Evolutionary conservation across 495 filamentous ascomycete genomes (phyloP).

Genomic region (Pyrenopolyporus hunteri): DNA sequence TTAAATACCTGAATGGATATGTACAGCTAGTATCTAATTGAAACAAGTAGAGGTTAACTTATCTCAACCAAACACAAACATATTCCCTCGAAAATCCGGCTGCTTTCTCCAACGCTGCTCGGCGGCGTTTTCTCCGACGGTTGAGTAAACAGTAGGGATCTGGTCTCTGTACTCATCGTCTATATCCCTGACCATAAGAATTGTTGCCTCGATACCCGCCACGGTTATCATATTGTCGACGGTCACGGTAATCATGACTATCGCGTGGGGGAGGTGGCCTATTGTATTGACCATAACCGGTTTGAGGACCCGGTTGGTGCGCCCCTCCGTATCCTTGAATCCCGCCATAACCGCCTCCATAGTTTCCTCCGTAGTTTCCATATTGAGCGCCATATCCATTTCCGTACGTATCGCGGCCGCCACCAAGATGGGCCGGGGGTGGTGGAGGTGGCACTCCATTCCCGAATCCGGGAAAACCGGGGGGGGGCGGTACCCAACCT

Average conservation of each 20-base stretch:
- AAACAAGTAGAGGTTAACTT: no score
- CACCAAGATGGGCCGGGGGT: slow-evolving; percentile 43
- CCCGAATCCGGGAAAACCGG: slow-evolving; percentile 52
- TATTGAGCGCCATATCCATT: slow-evolving; percentile 36
- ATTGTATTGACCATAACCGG: slow-evolving; percentile 31
- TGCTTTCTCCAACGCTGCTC: no score
- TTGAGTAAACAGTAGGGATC: background rate
- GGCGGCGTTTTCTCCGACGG: no score
- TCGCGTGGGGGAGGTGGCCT: slow-evolving; percentile 23
- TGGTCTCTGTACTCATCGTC: background rate
- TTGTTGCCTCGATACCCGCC: slow-evolving; percentile 32
- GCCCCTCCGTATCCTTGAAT: slow-evolving; percentile 26
- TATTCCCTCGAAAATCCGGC: no score
- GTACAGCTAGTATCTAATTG: background rate
- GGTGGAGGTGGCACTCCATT: slow-evolving; percentile 53
- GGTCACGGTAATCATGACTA: slow-evolving; percentile 25
- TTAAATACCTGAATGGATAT: background rate
- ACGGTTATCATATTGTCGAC: slow-evolving; percentile 34
- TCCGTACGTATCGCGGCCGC: slow-evolving; percentile 38
- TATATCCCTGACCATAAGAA: slow-evolving; percentile 2
- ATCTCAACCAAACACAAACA: no score
- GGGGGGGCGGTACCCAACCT: slow-evolving; percentile 53
- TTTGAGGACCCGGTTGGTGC: slow-evolving; percentile 24
- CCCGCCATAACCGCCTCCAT: slow-evolving; percentile 35
- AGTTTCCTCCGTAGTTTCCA: slow-evolving; percentile 29